Percentiles rank a stretch among this genome's conserved stretches.
These are phyloP conservation scores for Marasmius sp. DNA, from an alignment of 1,284 basidiomycete genomes.

Conservation along the genomic window DNA sequence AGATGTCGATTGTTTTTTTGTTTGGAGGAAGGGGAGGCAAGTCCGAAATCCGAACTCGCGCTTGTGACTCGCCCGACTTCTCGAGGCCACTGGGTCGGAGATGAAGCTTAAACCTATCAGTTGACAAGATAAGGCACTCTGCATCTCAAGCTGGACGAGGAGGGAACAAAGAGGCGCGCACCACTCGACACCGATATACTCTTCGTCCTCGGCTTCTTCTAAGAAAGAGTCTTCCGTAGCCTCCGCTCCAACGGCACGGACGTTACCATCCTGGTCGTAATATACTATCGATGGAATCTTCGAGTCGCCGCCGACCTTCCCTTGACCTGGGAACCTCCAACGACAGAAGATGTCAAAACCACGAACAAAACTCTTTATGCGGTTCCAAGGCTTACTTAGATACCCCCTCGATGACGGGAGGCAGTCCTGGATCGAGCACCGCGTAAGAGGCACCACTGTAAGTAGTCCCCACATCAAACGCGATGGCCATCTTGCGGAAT, in stretches of 20 bases:
- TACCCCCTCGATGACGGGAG: background rate
- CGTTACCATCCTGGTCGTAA: conserved; percentile 44
- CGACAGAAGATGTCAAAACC: background rate
- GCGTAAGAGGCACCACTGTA: conserved; percentile 2
- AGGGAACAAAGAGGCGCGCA: background rate
- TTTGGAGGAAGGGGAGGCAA: conserved; percentile 1
- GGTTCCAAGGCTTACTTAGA: background rate
- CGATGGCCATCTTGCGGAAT: conserved; percentile 5
- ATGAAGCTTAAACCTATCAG: conserved; percentile 5
- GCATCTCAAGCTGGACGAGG: background rate
- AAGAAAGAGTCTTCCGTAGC: conserved; percentile 41
- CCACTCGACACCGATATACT: background rate
- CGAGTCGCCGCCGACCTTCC: conserved; percentile 29
- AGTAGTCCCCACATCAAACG: conserved; percentile 6
- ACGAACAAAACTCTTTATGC: background rate
- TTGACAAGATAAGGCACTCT: background rate
- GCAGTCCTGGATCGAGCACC: background rate
- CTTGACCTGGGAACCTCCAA: background rate
- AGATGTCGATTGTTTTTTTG: conserved; percentile 5
- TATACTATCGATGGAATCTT: conserved; percentile 60
- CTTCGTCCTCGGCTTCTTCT: conserved; percentile 34
- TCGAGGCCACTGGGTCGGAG: background rate
- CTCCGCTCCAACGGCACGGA: conserved; percentile 55
- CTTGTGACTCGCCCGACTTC: background rate
- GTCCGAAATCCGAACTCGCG: background rate